Base-by-base conservation (phyloP, 306 rosid genomes). In the Sechiopsis laciniata region DNA sequence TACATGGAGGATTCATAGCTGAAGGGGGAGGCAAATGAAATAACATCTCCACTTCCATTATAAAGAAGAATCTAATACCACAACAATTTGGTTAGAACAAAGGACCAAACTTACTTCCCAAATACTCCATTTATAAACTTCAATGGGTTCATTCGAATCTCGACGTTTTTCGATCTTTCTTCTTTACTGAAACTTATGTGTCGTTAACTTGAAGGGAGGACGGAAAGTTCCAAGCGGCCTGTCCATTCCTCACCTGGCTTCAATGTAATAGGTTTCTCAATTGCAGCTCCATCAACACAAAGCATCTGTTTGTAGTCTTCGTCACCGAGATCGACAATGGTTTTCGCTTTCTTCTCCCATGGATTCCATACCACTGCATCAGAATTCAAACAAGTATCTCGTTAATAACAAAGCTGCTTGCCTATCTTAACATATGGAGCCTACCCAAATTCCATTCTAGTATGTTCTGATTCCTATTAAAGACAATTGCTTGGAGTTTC, bases 361-460 rank as follows among this genome's bases (percentile, higher is more conserved):
- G 98, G 98, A 84, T 94, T 91, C 98, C 98, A 90, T 20, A 94
- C 96, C 85, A 83, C 97, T 94, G 75, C 22, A 63, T 37, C 77
- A 55, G 51, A 74, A 78, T 46, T 67, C 55, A 67, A 46, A 67
- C 35, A 67, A 13, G 19, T 46, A 67, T 66, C 13, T 37, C 4
- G 24, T 45, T 66, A 64, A 17, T 6, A 61, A 22, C 0, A 29
- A 37, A 21, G 16, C 17, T 61, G 11, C 32, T 61, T 52, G 12
- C 40, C 55, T 35, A 42, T 42, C 15, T 66, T n/a, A 64, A 64
- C 26, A n/a, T n/a, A 64, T 10, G 22, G 51, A 35, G 8, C 50
- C 14, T 6, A 8, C 35, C 9, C 24, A 11, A n/a, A 32, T 32
- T 63, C 26, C 21, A 29, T 35, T 8, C 7, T 35, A 63, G 26